Evolutionary conservation across 2,329 filamentous ascomycete species (phyloP), one percentile per base, ranked within the genome.

Genomic region (Aspergillus carbonarius): DNA sequence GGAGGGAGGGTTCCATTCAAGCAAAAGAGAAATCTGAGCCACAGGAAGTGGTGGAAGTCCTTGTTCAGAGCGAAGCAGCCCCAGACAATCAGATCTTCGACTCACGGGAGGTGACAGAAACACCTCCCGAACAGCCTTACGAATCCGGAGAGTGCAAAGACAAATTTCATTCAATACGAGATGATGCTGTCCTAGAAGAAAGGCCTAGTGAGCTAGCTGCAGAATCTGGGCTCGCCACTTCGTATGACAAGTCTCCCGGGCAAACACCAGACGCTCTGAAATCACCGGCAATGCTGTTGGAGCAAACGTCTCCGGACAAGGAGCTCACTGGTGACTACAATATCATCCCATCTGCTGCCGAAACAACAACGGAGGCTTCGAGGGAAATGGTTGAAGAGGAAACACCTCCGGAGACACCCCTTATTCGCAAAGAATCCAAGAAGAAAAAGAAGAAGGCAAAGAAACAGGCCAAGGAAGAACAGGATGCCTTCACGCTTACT

Each of bases 381-480:
- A 5, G 32, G 9, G 44, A 40, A 13, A 17, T 25, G 20, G 30
- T 25, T 17, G 30, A 59, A 9, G 58, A 65, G 49, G 42, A 60
- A 25, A 20, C 44, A 20, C n/a, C 17, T 12, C 20, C 30, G 13
- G 44, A 25, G 25, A 20, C 30, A 25, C 13, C 32, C 18, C 39
- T 61, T 12, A 63, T 54, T 30, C 63, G 53, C 30, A 63, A 64
- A 25, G 35, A 55, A 35, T 68, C 65, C 4, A 63, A 66, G 56
- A 67, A 66, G 55, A 59, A 63, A 55, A 64, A 62, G 54, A 65
- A 68, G 56, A 67, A 67, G 55, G 65, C 58, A 5, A 64, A 59
- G 34, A 67, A 63, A 37, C 61, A 62, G 42, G 46, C 37, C 10
- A 60, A 58, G 30, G 54, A 60, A 40, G 57, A 57, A 35, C 54